Evolutionary conservation across 768 basidiomycete genomes (phyloP).

Genomic region (Suillus discolor): DNA sequence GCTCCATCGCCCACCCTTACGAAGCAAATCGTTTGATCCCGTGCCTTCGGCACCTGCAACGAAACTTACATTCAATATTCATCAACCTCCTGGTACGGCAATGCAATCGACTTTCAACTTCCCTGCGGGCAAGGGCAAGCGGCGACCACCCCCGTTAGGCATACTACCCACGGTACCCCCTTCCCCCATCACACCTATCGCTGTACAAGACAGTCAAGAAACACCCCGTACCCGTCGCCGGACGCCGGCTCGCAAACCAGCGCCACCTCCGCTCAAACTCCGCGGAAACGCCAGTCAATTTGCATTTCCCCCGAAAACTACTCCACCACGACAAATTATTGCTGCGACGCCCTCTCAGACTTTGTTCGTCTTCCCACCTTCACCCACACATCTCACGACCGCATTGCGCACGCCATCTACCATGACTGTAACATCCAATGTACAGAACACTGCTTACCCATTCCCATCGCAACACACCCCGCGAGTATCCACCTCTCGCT

Average conservation of each 20-base stretch:
- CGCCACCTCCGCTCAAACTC: slow-evolving; percentile 60
- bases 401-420: slow-evolving; percentile 72
- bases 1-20: slow-evolving; percentile 11
- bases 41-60: slow-evolving; percentile 60
- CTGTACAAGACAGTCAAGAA: slow-evolving; percentile 35
- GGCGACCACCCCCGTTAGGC: slow-evolving; percentile 62
- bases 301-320: slow-evolving; percentile 26
- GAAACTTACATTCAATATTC: slow-evolving; percentile 55
- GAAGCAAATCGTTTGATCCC: slow-evolving; percentile 16
- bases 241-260: slow-evolving; percentile 56
- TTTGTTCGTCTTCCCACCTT: slow-evolving; percentile 85
- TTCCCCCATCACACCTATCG: slow-evolving; percentile 61
- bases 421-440: slow-evolving; percentile 75
- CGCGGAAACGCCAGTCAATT: slow-evolving; percentile 31
- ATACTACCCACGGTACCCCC: slow-evolving; percentile 72
- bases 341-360: slow-evolving; percentile 72
- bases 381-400: slow-evolving; percentile 53
- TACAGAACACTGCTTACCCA: slow-evolving; percentile 44
- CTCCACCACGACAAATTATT: slow-evolving; percentile 25
- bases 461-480: slow-evolving; percentile 68
- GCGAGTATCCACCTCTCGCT: slow-evolving; percentile 67
- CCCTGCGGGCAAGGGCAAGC: slow-evolving; percentile 49
- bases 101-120: slow-evolving; percentile 53
- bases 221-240: slow-evolving; percentile 42
- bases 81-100: slow-evolving; percentile 55